Percentiles rank a stretch among this genome's conserved stretches.
These are phyloP conservation scores for Fusarium setosum DNA, from an alignment of 2,329 filamentous ascomycete species.

Conservation along the genomic window DNA sequence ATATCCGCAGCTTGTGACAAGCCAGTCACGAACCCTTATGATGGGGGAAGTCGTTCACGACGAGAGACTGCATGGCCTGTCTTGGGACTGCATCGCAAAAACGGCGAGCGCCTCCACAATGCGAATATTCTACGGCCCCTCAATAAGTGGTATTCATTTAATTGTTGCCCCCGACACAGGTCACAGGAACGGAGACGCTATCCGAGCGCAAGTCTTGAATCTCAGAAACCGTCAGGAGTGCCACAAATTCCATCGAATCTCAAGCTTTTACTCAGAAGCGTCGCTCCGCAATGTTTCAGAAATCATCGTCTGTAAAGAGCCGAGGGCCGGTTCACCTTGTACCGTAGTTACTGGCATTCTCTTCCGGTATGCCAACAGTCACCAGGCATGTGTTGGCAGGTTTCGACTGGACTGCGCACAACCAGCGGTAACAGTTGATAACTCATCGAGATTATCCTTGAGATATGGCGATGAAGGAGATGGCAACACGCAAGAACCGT, in stretches of 20 bases:
- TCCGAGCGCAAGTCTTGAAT: no score
- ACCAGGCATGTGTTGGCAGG: not conserved
- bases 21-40: conserved; percentile 7
- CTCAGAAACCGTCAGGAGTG: no score
- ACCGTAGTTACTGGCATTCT: not conserved
- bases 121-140: not conserved
- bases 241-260: no score
- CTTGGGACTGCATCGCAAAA: conserved; percentile 19
- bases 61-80: not conserved
- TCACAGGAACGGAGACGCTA: not conserved
- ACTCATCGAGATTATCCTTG: not conserved
- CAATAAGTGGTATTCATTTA: not conserved
- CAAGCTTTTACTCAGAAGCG: not conserved
- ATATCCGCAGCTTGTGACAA: conserved; percentile 14
- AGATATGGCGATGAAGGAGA: no score
- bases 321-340: not conserved
- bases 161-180: not conserved
- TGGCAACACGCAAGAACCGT: no score
- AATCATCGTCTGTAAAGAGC: not conserved
- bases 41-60: not conserved
- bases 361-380: not conserved
- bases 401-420: not conserved
- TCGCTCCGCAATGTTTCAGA: not conserved
- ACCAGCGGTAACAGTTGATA: not conserved
- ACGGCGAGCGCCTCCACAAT: not conserved